A percentile compares a stretch with the other conserved stretches of the same genome.
These are phyloP conservation scores for Caryopteris hybrid DNA, from an alignment of 305 asterid species.

Conservation along the genomic window DNA sequence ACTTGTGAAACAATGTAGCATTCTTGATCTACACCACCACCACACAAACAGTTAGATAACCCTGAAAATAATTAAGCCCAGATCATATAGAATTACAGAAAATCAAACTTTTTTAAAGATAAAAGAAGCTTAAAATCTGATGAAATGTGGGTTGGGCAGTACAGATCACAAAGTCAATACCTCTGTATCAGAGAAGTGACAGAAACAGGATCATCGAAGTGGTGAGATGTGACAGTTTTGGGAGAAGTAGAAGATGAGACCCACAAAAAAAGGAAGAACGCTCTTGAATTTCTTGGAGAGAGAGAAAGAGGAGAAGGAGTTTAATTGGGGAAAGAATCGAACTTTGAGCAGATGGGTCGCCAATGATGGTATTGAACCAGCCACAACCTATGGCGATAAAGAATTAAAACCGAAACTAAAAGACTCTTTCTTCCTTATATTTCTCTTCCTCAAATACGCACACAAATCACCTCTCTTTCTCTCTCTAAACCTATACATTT, in stretches of 20 bases:
- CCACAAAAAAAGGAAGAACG: no score
- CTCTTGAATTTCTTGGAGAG: no score
- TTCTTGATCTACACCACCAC: constrained; percentile 17
- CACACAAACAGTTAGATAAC: no score
- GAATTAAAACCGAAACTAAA: constrained; percentile 40
- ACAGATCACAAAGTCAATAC: no score
- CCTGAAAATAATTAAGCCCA: constrained; percentile 14
- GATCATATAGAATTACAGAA: constrained; percentile 36
- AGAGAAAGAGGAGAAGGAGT: neutral
- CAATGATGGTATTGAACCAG: constrained; percentile 36
- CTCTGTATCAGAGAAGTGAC: constrained; percentile 16
- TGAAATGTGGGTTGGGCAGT: no score
- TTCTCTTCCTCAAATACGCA: constrained; percentile 24
- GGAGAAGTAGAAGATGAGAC: no score
- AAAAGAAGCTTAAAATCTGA: no score
- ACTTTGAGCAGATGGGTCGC: constrained; percentile 36
- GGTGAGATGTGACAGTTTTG: no score
- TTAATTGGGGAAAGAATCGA: constrained; percentile 38
- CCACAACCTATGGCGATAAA: constrained; percentile 26
- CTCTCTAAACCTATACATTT: constrained; percentile 19
- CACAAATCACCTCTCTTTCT: no score
- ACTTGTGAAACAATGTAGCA: constrained; percentile 13
- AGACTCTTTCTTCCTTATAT: constrained; percentile 43
- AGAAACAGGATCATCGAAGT: no score
- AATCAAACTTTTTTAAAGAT: no score